Percentiles rank a stretch among this genome's conserved stretches.
These are phyloP conservation scores for Begonia peltatifolia DNA, from an alignment of 306 rosid genomes.

Conservation along the genomic window DNA sequence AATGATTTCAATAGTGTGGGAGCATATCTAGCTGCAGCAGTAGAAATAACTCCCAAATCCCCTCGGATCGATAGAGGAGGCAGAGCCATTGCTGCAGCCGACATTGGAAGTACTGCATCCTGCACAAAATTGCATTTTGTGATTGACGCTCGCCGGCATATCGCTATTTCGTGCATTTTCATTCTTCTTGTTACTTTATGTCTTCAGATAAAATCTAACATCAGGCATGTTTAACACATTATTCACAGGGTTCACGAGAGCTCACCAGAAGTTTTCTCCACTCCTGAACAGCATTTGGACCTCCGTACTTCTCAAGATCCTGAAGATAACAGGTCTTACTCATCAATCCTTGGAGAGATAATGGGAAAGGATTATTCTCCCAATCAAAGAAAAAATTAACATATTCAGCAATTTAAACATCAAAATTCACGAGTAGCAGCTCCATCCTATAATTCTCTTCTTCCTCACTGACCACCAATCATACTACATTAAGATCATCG, in stretches of 20 bases:
- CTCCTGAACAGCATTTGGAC: conserved; percentile 63
- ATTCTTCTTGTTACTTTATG: no score
- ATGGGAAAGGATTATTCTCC: no score
- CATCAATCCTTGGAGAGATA: background rate
- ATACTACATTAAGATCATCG: no score
- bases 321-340: conserved; percentile 14
- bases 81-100: conserved; percentile 85
- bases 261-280: conserved; percentile 82
- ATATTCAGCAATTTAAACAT: no score
- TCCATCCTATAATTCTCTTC: no score
- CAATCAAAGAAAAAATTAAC: no score
- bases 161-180: no score
- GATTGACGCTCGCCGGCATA: no score
- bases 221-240: no score
- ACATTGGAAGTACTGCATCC: conserved; percentile 83
- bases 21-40: conserved; percentile 83
- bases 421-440: no score
- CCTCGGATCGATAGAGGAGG: conserved; percentile 89
- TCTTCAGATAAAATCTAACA: no score
- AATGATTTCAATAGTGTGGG: conserved; percentile 77
- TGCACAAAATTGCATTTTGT: conserved; percentile 18
- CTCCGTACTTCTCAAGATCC: conserved; percentile 77
- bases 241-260: background rate
- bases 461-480: no score
- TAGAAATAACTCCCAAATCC: conserved; percentile 72